Evolutionary conservation across 768 basidiomycete species (phyloP), one percentile per base, ranked within the genome.

Genomic region (Trametes meyenii): DNA sequence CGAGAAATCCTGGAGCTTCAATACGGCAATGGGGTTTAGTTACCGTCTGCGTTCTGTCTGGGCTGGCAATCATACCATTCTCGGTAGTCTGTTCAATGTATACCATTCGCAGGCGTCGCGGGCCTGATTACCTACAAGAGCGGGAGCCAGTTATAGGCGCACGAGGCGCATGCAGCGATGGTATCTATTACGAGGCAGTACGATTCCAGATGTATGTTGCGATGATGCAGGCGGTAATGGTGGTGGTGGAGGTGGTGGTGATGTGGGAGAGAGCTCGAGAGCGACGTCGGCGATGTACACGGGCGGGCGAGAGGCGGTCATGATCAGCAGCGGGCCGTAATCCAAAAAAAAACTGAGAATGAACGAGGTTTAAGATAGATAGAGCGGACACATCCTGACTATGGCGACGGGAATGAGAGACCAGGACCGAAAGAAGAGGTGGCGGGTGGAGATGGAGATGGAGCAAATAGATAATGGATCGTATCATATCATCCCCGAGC

Each of bases 311-410:
- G 48, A 35, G 26, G 35, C n/a, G 12, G 24, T 48, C 21, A 35
- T 38, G 36, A 36, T 16, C 26, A 49, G 48, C 16, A 29, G 26
- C 16, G 12, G 12, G 26, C 35, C 36, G 29, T 49, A 58, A 50
- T 49, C 57, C 11, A 46, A 23, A 12, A 10, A 13, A 53, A 51
- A 33, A 58, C n/a, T 51, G 54, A 33, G 58, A 64, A 60, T 16
- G 58, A 64, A 44, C 43, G 62, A 60, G 53, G 50, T 43, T 17
- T 59, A 64, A 50, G 58, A 64, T 60, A 64, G 57, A 64, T 60
- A 64, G 42, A 59, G 40, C 19, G 29, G 42, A 44, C 29, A 33
- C 4, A 33, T 33, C 29, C 54, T 50, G 51, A 44, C 58, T 50
- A 64, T 26, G 48, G 19, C 38, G 52, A 56, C 52, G 26, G 39